Evolutionary conservation across 352 stramenopile species (phyloP).

Genomic region (Globisporangium viniferum): DNA sequence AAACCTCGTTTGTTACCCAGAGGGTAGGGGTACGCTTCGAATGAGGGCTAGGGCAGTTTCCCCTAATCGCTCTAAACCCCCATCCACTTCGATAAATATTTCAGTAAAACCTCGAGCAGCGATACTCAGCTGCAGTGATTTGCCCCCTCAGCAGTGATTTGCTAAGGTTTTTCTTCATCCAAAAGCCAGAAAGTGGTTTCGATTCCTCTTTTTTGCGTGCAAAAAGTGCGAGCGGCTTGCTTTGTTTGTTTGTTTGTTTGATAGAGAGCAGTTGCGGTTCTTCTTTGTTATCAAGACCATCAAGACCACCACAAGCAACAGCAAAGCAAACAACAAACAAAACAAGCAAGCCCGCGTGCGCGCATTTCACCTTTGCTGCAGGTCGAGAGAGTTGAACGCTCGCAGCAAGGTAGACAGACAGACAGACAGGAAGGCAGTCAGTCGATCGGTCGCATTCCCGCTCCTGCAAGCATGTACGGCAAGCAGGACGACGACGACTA

Average conservation of each 20-base stretch:
- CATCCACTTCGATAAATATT: conserved; percentile 2
- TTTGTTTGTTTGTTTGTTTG: background rate
- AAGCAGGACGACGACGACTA: conserved; percentile 58
- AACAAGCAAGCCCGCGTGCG: conserved; percentile 1
- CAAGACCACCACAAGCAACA: background rate
- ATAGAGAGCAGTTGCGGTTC: conserved; percentile 11
- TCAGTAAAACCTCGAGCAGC: background rate
- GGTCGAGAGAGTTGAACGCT: background rate
- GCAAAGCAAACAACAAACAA: background rate
- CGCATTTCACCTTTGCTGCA: conserved; percentile 1
- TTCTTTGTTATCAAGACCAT: conserved; percentile 4
- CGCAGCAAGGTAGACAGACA: background rate
- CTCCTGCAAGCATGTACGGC: conserved; percentile 32
- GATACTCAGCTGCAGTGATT: conserved; percentile 2
- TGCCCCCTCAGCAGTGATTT: background rate
- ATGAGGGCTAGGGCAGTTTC: background rate
- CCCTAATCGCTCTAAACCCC: background rate
- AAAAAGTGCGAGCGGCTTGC: background rate
- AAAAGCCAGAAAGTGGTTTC: background rate
- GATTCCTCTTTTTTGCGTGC: background rate
- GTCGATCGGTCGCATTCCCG: background rate
- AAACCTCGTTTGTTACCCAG: conserved; percentile 9
- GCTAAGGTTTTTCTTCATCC: conserved; percentile 5
- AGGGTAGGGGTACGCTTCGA: background rate
- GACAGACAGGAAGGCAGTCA: background rate